These are phyloP conservation scores for Tulasnella sp. DNA, from an alignment of 768 basidiomycete species.

Conservation along the genomic window DNA sequence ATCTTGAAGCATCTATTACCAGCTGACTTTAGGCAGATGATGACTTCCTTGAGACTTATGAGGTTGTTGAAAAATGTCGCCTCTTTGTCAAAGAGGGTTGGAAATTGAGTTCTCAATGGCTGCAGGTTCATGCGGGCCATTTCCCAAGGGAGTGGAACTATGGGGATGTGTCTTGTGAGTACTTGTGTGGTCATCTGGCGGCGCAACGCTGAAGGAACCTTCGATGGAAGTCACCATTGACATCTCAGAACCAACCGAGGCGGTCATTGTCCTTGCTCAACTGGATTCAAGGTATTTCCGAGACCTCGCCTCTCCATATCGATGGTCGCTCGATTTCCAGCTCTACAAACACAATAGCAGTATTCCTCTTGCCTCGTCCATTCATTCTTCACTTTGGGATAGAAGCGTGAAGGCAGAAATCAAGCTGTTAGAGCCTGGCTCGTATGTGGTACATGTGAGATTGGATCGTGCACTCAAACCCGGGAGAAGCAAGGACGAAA, in stretches of 20 bases:
- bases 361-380: neutral
- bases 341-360: constrained; percentile 31
- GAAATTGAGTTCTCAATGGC: constrained; percentile 39
- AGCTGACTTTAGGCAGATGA: neutral
- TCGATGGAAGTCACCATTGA: constrained; percentile 38
- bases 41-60: constrained; percentile 26
- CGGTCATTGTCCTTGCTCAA: constrained; percentile 42
- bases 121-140: constrained; percentile 32
- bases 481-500: neutral
- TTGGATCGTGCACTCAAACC: neutral
- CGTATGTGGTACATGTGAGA: constrained; percentile 26
- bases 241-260: constrained; percentile 29
- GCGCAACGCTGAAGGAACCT: neutral
- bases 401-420: constrained; percentile 22
- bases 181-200: neutral
- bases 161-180: constrained; percentile 44
- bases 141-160: constrained; percentile 38
- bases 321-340: constrained; percentile 39
- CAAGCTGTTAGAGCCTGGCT: constrained; percentile 21
- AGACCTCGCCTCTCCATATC: constrained; percentile 33
- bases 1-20: neutral
- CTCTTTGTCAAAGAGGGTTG: constrained; percentile 39
- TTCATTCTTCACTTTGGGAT: constrained; percentile 20
- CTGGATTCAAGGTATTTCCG: constrained; percentile 38
- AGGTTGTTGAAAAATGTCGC: constrained; percentile 33